phyloP scores from a whole-genome alignment of 352 stramenopile genomes.

The Phytopythium chamaehyphon region DNA sequence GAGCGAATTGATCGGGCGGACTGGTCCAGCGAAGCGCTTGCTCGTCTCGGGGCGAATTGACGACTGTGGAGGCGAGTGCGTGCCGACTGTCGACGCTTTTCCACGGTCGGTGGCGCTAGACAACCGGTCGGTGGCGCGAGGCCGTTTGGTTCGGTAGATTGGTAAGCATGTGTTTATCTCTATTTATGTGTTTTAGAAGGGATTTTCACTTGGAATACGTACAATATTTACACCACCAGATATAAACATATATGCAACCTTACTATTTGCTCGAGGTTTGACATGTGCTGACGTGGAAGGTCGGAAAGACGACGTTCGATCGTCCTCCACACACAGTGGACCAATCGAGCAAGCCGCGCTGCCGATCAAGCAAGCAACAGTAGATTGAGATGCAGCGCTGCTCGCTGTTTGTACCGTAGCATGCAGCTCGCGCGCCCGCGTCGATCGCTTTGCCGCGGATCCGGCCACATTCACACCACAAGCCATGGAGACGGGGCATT shows the following conservation, averaged over 20 bases:
- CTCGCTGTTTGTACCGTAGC: too few relatives aligned
- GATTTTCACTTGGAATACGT: not conserved
- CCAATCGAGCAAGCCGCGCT: too few relatives aligned
- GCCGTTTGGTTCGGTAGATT: not conserved
- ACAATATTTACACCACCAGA: not conserved
- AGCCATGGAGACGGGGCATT: too few relatives aligned
- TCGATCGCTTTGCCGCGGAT: too few relatives aligned
- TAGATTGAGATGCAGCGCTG: too few relatives aligned
- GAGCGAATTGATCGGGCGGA: too few relatives aligned
- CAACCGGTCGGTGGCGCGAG: slow-evolving; percentile 3
- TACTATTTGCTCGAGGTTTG: not conserved
- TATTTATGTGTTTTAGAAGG: not conserved
- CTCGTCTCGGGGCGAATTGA: not conserved
- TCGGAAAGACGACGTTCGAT: slow-evolving; percentile 7
- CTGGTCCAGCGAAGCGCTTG: too few relatives aligned
- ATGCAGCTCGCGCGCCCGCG: too few relatives aligned
- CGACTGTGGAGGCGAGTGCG: slow-evolving; percentile 1
- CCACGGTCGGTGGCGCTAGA: slow-evolving; percentile 5
- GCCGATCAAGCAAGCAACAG: too few relatives aligned
- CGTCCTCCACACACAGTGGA: not conserved
- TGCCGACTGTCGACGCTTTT: slow-evolving; percentile 2
- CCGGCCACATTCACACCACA: too few relatives aligned
- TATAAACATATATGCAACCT: not conserved
- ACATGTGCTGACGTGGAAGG: slow-evolving; percentile 6
- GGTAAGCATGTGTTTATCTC: not conserved